Base-by-base conservation (phyloP, 225 moss, liverwort and hornwort genomes). In the Physcomitrium patens region DNA sequence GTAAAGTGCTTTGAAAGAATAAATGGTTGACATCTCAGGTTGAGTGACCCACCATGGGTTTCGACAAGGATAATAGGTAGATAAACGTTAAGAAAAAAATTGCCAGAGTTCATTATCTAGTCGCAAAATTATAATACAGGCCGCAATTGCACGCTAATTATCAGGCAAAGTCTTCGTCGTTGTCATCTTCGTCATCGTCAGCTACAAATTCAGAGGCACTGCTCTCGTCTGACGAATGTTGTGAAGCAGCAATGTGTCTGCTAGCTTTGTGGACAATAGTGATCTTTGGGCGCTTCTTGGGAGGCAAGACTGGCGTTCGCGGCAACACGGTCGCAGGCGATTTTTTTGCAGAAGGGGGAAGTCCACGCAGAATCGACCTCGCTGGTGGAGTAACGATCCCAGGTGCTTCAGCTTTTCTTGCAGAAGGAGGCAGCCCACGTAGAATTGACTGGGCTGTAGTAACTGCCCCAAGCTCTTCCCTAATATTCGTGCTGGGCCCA, bases 231-330 rank as follows among this genome's bases (percentile, higher is more conserved):
- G 84, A 84, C 10, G 79, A 77, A 13, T 71, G 68, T 50, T 79
- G 63, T 54, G 82, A 77, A 23, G 82, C 60, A 50, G 69, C 65
- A 31, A 53, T 7, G 5, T 42, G 73, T 10, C 67, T 71, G 50
- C 79, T 82, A 17, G 74, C 75, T 68, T 82, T 84, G 28, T 82
- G 84, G 28, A 77, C 75, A 26, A 82, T 74, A 14, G 87, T 84
- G 57, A 87, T 77, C 65, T 84, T 87, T 18, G 87, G 77, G 19
- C 87, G 79, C 75, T 87, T 87, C 65, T 65, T 82, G 20, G 81
- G 79, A 71, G 81, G 81, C 13, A 61, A 37, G 2, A 37, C 71
- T 49, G 77, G 68, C 27, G 53, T 82, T 37, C 72, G 74, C 58
- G 79, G 81, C 60, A 78, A 17, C 50, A 77, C 75, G 3, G 84